Percentiles rank a stretch among this genome's conserved stretches.
Evolutionary conservation across 1,284 basidiomycete species (phyloP).

Genomic region (Thecaphora thlaspeos): DNA sequence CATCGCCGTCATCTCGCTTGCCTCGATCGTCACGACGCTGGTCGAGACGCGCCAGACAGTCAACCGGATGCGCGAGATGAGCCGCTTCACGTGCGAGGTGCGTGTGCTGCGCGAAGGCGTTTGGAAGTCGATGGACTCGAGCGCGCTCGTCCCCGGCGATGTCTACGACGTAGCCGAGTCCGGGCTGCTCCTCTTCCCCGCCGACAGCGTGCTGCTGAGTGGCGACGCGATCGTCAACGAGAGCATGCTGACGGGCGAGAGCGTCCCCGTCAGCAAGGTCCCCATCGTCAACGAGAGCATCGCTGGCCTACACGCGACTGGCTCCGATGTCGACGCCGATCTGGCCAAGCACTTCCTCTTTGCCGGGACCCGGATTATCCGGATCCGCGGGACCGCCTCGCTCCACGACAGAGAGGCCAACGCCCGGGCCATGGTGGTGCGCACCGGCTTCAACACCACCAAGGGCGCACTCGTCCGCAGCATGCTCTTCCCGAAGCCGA

Average conservation of each 20-base stretch:
- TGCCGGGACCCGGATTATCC: conserved; percentile 85
- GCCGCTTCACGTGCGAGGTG: conserved; percentile 80
- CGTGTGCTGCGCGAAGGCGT: conserved; percentile 70
- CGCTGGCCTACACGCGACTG: conserved; percentile 33
- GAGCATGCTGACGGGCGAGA: conserved; percentile 96
- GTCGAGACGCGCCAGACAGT: conserved; percentile 88
- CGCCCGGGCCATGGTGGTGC: conserved; percentile 83
- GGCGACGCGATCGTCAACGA: conserved; percentile 98
- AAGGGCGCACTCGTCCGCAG: conserved; percentile 93
- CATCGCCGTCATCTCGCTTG: conserved; percentile 85
- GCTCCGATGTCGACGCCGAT: conserved; percentile 66
- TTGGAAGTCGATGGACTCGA: conserved; percentile 66
- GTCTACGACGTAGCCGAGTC: conserved; percentile 82
- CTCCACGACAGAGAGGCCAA: conserved; percentile 42
- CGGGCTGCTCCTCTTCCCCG: conserved; percentile 75
- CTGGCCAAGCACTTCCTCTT: conserved; percentile 85
- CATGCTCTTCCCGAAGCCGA: conserved; percentile 98
- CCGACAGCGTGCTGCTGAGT: conserved; percentile 85
- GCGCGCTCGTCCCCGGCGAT: conserved; percentile 86
- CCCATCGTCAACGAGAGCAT: conserved; percentile 62
- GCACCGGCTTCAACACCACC: conserved; percentile 95
- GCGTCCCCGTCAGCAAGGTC: conserved; percentile 84
- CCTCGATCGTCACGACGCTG: conserved; percentile 82
- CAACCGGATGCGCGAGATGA: conserved; percentile 93
- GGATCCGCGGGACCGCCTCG: conserved; percentile 68